These are phyloP conservation scores for Termitomyces sp. DNA, from an alignment of 768 basidiomycete species.

Conservation along the genomic window DNA sequence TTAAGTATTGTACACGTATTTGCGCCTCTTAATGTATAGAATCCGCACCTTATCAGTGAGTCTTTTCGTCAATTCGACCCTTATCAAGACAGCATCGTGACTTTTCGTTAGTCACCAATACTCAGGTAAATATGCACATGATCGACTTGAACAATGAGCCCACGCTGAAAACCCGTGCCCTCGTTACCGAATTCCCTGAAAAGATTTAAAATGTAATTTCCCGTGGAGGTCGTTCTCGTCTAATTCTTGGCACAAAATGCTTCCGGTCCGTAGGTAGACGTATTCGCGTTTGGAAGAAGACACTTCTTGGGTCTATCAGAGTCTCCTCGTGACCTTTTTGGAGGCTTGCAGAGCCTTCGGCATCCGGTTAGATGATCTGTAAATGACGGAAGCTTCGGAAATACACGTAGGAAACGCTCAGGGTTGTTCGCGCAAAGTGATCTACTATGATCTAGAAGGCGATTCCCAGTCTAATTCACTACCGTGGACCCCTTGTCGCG, in stretches of 20 bases:
- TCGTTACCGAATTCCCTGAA: conserved; percentile 7
- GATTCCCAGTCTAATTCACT: conserved; percentile 15
- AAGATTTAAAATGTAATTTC: conserved; percentile 23
- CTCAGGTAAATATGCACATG: not conserved
- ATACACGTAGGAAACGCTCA: conserved; percentile 15
- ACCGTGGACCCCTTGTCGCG: conserved; percentile 23
- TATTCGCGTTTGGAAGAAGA: conserved; percentile 5
- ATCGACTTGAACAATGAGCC: not conserved
- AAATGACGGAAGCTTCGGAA: conserved; percentile 17
- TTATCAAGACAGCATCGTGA: not conserved
- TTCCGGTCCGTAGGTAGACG: conserved; percentile 14
- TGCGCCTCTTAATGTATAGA: not conserved
- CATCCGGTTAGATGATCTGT: conserved; percentile 13
- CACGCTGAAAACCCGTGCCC: conserved; percentile 3
- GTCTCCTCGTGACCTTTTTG: conserved; percentile 18
- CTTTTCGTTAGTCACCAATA: not conserved
- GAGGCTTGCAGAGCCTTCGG: conserved; percentile 9
- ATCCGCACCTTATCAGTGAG: not conserved
- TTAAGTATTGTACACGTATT: too few species aligned
- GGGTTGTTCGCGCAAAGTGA: conserved; percentile 20
- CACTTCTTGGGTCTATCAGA: conserved; percentile 1
- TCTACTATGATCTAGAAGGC: conserved; percentile 16
- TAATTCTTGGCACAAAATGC: conserved; percentile 12
- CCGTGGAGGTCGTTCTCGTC: conserved; percentile 25
- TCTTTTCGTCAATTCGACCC: not conserved